Conservation (phyloP, 2,329 filamentous ascomycete species). For the Diaporthe capsici region DNA sequence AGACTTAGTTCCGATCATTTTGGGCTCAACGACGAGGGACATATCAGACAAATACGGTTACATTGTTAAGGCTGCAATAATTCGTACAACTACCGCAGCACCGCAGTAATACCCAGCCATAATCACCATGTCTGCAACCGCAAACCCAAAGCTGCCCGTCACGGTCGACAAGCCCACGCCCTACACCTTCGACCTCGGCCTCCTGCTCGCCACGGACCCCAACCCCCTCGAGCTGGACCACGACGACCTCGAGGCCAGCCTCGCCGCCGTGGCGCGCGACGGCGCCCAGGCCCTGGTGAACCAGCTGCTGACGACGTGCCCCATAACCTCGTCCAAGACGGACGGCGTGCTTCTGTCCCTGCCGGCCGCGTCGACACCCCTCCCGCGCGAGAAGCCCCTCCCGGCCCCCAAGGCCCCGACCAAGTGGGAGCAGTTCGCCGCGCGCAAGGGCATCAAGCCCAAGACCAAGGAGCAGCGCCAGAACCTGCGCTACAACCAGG, state of each 20-base stretch:
- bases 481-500: slow-evolving; percentile 88
- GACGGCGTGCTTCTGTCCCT: slow-evolving; percentile 84
- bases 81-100: neutral
- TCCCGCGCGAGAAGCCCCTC: slow-evolving; percentile 94
- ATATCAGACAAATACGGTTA: neutral
- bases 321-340: slow-evolving; percentile 75
- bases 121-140: slow-evolving; percentile 43
- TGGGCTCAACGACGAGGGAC: slow-evolving; percentile 15
- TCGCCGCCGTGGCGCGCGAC: slow-evolving; percentile 84
- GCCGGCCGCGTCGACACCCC: slow-evolving; percentile 75
- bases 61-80: neutral
- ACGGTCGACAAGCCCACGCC: slow-evolving; percentile 86
- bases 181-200: slow-evolving; percentile 92
- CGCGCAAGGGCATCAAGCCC: slow-evolving; percentile 95
- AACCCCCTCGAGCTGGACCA: slow-evolving; percentile 79
- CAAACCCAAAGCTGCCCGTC: slow-evolving; percentile 68
- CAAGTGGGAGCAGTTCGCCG: slow-evolving; percentile 96
- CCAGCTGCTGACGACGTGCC: slow-evolving; percentile 91
- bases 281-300: slow-evolving; percentile 94
- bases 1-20: neutral
- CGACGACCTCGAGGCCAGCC: slow-evolving; percentile 72
- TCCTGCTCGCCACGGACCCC: slow-evolving; percentile 87
- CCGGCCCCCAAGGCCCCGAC: slow-evolving; percentile 86
- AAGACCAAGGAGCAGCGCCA: slow-evolving; percentile 83
- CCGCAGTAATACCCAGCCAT: neutral